A percentile compares a stretch with the other conserved stretches of the same genome.
phyloP scores from a whole-genome alignment of 2,329 filamentous ascomycete genomes.

The Botryotinia convoluta region DNA sequence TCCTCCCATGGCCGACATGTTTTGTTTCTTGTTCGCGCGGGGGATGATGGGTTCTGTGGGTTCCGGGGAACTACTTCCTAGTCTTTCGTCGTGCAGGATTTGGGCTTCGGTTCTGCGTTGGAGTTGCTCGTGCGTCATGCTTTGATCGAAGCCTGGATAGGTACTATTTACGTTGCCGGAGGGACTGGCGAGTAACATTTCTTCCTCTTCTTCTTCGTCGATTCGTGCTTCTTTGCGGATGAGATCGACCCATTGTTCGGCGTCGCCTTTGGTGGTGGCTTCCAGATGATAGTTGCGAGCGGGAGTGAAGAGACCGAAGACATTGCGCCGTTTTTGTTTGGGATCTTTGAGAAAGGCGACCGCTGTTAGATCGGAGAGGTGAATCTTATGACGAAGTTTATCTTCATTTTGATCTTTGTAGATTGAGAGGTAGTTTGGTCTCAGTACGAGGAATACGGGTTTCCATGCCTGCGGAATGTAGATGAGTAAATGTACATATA shows the following conservation, averaged over 20 bases:
- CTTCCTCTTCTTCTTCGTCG: conserved; percentile 85
- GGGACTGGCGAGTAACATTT: conserved; percentile 72
- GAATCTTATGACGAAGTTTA: conserved; percentile 83
- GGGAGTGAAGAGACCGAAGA: conserved; percentile 91
- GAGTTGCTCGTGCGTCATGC: conserved; percentile 31
- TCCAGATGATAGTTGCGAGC: conserved; percentile 91
- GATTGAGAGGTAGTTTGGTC: conserved; percentile 84
- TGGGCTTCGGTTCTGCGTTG: conserved; percentile 26
- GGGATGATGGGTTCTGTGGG: conserved; percentile 42
- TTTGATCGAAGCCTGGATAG: conserved; percentile 34
- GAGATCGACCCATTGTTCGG: conserved; percentile 79
- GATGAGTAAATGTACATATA: background rate
- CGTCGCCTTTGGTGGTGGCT: conserved; percentile 68
- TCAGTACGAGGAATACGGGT: conserved; percentile 80
- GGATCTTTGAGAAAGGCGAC: conserved; percentile 85
- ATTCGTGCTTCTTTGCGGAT: conserved; percentile 79
- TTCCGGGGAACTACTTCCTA: conserved; percentile 58
- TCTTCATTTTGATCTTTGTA: conserved; percentile 92
- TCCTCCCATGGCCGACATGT: conserved; percentile 23
- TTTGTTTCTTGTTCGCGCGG: conserved; percentile 26
- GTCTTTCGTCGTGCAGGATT: conserved; percentile 35
- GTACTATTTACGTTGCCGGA: conserved; percentile 40
- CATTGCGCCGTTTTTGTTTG: conserved; percentile 79
- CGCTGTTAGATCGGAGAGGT: conserved; percentile 84
- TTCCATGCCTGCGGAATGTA: conserved; percentile 71